These are phyloP conservation scores for Trapa bicornis DNA, from an alignment of 345 rosid genomes.

Conservation along the genomic window DNA sequence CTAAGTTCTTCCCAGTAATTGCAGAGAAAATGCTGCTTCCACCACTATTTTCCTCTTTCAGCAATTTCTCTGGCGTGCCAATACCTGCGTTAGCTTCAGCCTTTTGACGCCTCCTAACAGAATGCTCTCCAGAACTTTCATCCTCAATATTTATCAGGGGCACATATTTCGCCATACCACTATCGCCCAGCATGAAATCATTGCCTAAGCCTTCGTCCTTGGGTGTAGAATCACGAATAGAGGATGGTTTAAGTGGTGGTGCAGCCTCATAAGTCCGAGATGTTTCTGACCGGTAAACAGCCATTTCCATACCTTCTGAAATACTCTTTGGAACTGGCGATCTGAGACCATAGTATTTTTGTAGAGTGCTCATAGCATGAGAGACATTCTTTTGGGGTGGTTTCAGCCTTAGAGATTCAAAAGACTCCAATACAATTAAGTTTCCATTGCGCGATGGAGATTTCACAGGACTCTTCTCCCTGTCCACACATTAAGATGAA, in stretches of 20 bases:
- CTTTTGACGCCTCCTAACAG: conserved; percentile 43
- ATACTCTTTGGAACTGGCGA: conserved; percentile 14
- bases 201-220: conserved; percentile 11
- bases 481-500: conserved; percentile 12
- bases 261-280: conserved; percentile 12
- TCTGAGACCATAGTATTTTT: conserved; percentile 33
- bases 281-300: conserved; percentile 26
- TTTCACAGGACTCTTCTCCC: conserved; percentile 11
- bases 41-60: conserved; percentile 39
- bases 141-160: conserved; percentile 27
- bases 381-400: conserved; percentile 24
- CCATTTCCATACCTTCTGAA: conserved; percentile 39
- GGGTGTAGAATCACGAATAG: conserved; percentile 11
- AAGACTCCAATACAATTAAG: conserved; percentile 22
- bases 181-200: conserved; percentile 15
- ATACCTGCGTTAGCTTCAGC: conserved; percentile 28
- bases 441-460: conserved; percentile 9
- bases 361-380: conserved; percentile 50
- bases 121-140: conserved; percentile 30
- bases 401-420: conserved; percentile 26
- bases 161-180: conserved; percentile 11
- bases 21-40: conserved; percentile 27
- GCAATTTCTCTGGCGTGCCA: conserved; percentile 28
- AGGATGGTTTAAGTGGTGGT: conserved; percentile 16
- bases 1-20: conserved; percentile 35